A percentile compares a stretch with the other conserved stretches of the same genome.
Evolutionary conservation across 1,284 basidiomycete species (phyloP).

Genomic region (Moniliophthora roreri): DNA sequence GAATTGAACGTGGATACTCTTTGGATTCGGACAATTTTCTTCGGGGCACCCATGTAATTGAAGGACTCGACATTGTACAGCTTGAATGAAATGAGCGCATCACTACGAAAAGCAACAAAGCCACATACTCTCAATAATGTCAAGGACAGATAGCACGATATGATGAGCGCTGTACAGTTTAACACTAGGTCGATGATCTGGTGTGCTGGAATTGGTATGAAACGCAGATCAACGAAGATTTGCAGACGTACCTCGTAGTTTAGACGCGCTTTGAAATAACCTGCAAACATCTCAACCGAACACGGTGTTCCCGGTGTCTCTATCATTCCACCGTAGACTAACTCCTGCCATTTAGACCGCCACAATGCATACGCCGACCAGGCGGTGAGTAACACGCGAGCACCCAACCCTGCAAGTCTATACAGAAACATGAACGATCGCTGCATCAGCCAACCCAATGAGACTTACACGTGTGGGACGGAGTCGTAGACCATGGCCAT

Average conservation of each 20-base stretch:
- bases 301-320: slow-evolving; percentile 43
- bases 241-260: slow-evolving; percentile 40
- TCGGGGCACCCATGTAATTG: slow-evolving; percentile 53
- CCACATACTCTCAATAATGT: slow-evolving; percentile 41
- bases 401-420: slow-evolving; percentile 47
- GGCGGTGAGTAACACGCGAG: slow-evolving; percentile 43
- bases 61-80: slow-evolving; percentile 48
- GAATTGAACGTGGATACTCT: slow-evolving; percentile 30
- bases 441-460: not conserved
- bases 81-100: slow-evolving; percentile 24
- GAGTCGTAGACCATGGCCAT: slow-evolving; percentile 51
- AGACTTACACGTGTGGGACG: slow-evolving; percentile 50
- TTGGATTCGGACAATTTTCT: slow-evolving; percentile 48
- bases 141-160: slow-evolving; percentile 45
- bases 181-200: slow-evolving; percentile 52
- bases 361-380: slow-evolving; percentile 56
- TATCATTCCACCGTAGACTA: slow-evolving; percentile 37
- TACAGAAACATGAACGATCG: not conserved
- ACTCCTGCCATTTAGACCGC: slow-evolving; percentile 38
- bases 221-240: not conserved
- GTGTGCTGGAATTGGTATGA: not conserved
- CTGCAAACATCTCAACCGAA: slow-evolving; percentile 43
- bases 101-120: not conserved
- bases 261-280: slow-evolving; percentile 40
- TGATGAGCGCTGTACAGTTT: slow-evolving; percentile 40